These are phyloP conservation scores for Waltergamsia citrina DNA, from an alignment of 2,329 filamentous ascomycete species.

Conservation along the genomic window DNA sequence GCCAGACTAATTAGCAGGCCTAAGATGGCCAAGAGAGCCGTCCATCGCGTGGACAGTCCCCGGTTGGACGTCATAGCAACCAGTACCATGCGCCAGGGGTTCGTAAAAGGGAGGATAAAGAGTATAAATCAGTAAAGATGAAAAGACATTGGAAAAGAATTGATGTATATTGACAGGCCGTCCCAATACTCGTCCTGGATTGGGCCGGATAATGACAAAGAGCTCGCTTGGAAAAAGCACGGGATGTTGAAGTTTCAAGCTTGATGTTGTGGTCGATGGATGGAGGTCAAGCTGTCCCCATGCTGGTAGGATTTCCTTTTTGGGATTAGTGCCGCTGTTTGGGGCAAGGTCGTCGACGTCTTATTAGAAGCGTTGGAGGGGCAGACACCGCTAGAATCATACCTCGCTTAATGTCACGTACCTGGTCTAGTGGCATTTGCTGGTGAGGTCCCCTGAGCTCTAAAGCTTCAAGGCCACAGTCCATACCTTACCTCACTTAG, in stretches of 20 bases:
- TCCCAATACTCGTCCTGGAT: neutral
- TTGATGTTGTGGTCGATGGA: too few species aligned
- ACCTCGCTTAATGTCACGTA: neutral
- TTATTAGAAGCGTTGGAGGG: neutral
- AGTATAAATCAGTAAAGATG: too few species aligned
- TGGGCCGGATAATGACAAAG: too few species aligned
- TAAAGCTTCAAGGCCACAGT: neutral
- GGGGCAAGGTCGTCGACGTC: too few species aligned
- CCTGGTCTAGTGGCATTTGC: too few species aligned
- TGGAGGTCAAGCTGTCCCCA: neutral
- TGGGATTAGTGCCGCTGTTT: neutral
- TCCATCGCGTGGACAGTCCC: constrained; percentile 52
- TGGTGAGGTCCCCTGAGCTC: too few species aligned
- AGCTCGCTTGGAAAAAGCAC: too few species aligned
- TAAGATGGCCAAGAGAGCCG: constrained; percentile 51
- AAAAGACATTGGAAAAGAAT: neutral
- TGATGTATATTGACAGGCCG: constrained; percentile 2
- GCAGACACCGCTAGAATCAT: neutral
- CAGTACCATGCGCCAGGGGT: neutral
- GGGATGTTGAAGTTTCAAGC: too few species aligned
- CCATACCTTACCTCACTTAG: neutral
- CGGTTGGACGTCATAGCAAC: constrained; percentile 37
- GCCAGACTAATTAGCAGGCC: constrained; percentile 50
- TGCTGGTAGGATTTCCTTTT: neutral
- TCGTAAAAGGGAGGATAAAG: too few species aligned